Base-by-base conservation (phyloP, 148 eudicot genomes). In the Rheum nobile region DNA sequence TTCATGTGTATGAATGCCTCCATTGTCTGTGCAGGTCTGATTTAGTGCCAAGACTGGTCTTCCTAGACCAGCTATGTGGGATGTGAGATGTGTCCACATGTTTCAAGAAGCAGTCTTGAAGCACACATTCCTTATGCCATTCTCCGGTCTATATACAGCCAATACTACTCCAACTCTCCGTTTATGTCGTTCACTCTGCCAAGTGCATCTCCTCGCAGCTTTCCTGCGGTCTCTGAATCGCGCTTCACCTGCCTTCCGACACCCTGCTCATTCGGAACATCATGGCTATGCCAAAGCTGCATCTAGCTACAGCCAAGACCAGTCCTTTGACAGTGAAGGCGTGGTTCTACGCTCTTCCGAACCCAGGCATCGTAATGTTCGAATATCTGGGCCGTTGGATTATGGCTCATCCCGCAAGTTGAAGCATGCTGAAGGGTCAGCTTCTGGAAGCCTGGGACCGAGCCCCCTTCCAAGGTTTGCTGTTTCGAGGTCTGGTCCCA, bases 391-490 rank as follows among this genome's bases (percentile, higher is more conserved):
- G 43, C 97, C 99, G 6, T 77, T 92, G 82, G 99, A 90, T 73
- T 88, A 88, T 75, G 83, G 81, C 39, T 73, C 86, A 10, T 88
- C 79, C 76, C 86, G 86, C 28, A 90, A 87, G 80, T 78, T 75
- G 26, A 95, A 87, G 83, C 78, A 80, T 65, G 78, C 41, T 6
- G 96, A 90, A 77, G 96, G 99, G 50, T 91, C 99, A 67, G 74
- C 90, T 17, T 91, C 99, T 2, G 86, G 84, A 50, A 88, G 90
- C 84, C 87, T 87, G 12, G 94, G 99, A 37, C 96, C 86, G 3
- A 95, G 99, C 84, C 96, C 99, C 17, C 79, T 92, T 75, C 96
- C 94, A 4, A 90, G 96, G 77, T 95, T 95, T 81, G 97, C 94
- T 17, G 96, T 82, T 59, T 95, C 99, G 16, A 90, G 99, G 75